Conservation (phyloP, 2,329 filamentous ascomycete species). For the Sporothrix euskadiensis region DNA sequence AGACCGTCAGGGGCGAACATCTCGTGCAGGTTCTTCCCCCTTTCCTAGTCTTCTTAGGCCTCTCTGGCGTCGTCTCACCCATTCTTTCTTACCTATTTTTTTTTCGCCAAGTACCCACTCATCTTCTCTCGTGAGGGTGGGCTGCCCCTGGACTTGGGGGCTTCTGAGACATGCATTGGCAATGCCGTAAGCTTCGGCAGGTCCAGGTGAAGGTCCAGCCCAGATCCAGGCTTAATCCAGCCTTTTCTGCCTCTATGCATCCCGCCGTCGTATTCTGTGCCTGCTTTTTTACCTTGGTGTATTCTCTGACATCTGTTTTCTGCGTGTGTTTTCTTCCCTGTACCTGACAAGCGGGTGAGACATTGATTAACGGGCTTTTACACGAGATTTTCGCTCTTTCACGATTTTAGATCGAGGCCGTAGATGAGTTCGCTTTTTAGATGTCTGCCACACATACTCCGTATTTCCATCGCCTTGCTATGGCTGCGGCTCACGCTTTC, state of each 20-base stretch:
- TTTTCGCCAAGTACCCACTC: not conserved
- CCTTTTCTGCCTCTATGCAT: too few species aligned
- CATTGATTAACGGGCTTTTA: not conserved
- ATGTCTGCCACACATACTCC: not conserved
- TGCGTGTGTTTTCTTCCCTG: not conserved
- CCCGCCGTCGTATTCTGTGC: not conserved
- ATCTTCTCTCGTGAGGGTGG: not conserved
- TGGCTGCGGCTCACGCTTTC: not conserved
- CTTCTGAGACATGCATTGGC: constrained; percentile 9
- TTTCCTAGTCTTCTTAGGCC: not conserved
- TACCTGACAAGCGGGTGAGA: constrained; percentile 10
- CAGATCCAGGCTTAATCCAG: not conserved
- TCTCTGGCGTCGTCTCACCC: not conserved
- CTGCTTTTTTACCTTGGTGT: not conserved
- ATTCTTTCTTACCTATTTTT: not conserved
- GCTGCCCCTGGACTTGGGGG: constrained; percentile 11
- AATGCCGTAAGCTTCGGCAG: not conserved
- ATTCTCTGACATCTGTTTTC: not conserved
- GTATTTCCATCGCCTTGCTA: not conserved
- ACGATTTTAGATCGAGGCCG: not conserved
- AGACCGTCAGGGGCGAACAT: not conserved
- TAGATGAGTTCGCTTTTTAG: not conserved
- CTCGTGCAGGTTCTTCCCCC: not conserved
- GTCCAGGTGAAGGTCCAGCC: not conserved
- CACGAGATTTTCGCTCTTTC: not conserved